Evolutionary conservation across 495 filamentous ascomycete species (phyloP), one percentile per base, ranked within the genome.

Genomic region (Ramalina peruviana): DNA sequence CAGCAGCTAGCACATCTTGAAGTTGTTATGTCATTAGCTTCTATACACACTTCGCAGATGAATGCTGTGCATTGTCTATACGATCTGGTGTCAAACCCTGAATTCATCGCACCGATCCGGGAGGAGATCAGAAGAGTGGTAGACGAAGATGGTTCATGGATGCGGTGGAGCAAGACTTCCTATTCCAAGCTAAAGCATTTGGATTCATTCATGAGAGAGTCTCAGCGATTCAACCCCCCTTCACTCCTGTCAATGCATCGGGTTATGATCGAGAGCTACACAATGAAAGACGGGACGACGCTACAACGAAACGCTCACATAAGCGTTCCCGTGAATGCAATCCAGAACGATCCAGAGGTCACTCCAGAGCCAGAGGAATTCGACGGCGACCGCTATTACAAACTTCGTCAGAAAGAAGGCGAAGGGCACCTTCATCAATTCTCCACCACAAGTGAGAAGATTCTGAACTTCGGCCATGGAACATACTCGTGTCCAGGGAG

Each of bases 391-490:
- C 72, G 78, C 11, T 80, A 72, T 56, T 67, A 63, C 41, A 70
- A 67, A 30, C 55, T 74, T 16, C 65, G 75, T 4, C 53, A 72
- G 17, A 37, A 56, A 15, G 58, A 62, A 4, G 57, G 54, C 11
- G 52, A 61, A 20, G 56, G 57, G 6, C 63, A 65, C 13, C 54
- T 52, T 9, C 55, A 66, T 41, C 67, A 73, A 23, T 75, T 71
- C 51, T 64, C 67, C 7, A 62, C 66, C 27, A 69, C 74, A 10
- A 57, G 62, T 1, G 60, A 67, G 9, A 57, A 66, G 3, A 62
- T 68, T 46, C 51, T 77, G 38, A 64, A 66, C 46, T 79, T 78
- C 51, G 76, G 76, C 2, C 52, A 67, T 13, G 76, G 76, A n/a
- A 65, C 61, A 5, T 54, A 62, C 20, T 59, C 59, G 1, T 80